Conservation (phyloP, 192 early-diverging fungal genomes). For the Coemansia sp. region DNA sequence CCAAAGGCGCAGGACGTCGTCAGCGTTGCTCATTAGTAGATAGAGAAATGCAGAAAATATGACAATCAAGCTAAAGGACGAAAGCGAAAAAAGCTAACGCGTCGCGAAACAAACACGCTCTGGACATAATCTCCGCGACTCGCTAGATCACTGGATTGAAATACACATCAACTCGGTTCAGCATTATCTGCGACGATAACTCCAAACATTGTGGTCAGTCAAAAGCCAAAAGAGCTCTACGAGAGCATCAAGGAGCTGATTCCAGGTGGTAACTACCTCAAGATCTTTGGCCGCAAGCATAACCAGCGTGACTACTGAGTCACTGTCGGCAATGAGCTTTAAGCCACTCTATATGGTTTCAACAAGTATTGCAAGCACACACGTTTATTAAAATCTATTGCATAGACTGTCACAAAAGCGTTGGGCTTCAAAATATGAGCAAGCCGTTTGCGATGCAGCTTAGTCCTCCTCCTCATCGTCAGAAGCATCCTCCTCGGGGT, state of each 20-base stretch:
- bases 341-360: not conserved
- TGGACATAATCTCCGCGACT: not conserved
- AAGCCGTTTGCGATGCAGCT: conserved; percentile 13
- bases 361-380: conserved; percentile 2
- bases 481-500: conserved; percentile 41
- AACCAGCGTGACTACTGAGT: conserved; percentile 96
- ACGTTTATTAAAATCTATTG: not conserved
- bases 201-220: conserved; percentile 92
- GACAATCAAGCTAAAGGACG: not conserved
- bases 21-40: conserved; percentile 27
- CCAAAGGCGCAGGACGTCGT: conserved; percentile 32
- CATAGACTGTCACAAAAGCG: conserved; percentile 3
- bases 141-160: not conserved
- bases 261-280: conserved; percentile 87
- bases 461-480: conserved; percentile 52
- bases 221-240: conserved; percentile 96
- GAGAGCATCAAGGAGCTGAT: conserved; percentile 92
- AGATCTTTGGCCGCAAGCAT: conserved; percentile 96
- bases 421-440: not conserved
- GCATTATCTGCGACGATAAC: conserved; percentile 31
- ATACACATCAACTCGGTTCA: not conserved
- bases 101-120: not conserved
- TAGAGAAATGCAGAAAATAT: not conserved
- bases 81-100: not conserved
- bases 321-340: conserved; percentile 94